phyloP scores from a whole-genome alignment of 352 stramenopile species.

The Phytopythium cucurbitacearum region DNA sequence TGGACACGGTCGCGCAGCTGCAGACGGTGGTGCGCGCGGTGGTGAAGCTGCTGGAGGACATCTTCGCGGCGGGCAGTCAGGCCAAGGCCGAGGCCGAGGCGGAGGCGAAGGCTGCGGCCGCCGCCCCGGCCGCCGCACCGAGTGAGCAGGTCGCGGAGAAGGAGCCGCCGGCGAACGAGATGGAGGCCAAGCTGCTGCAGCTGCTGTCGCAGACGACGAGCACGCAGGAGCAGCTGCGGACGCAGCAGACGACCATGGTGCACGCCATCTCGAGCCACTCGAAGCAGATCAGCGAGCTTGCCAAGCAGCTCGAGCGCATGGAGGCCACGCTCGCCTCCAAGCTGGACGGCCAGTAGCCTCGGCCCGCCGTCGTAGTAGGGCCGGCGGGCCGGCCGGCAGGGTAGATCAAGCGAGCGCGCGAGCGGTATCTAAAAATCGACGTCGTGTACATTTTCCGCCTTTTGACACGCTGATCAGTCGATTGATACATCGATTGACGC shows the following conservation, averaged over 20 bases:
- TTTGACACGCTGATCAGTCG: too few species aligned
- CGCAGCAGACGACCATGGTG: conserved; percentile 81
- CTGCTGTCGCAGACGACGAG: conserved; percentile 76
- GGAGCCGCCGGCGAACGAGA: conserved; percentile 43
- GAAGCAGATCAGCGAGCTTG: conserved; percentile 74
- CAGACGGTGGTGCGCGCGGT: conserved; percentile 70
- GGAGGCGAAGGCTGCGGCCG: not conserved
- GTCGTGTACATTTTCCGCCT: too few species aligned
- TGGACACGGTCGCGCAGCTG: conserved; percentile 59
- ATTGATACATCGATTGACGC: too few species aligned
- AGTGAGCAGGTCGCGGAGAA: conserved; percentile 8
- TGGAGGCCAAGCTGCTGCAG: conserved; percentile 72
- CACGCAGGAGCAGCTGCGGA: conserved; percentile 76
- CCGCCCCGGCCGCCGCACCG: not conserved
- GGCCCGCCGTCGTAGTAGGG: not conserved
- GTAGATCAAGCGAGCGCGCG: not conserved
- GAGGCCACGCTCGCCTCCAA: conserved; percentile 63
- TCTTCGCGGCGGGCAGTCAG: conserved; percentile 34
- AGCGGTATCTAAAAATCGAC: too few species aligned
- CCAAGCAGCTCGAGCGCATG: conserved; percentile 79
- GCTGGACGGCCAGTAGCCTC: conserved; percentile 18
- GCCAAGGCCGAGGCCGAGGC: conserved; percentile 14
- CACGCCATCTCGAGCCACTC: conserved; percentile 68
- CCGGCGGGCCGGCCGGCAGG: not conserved
- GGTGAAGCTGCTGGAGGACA: conserved; percentile 71